Percentiles rank a stretch among this genome's conserved stretches.
These are phyloP conservation scores for Psidium friedrichsthalianum DNA, from an alignment of 345 rosid species.

Conservation along the genomic window DNA sequence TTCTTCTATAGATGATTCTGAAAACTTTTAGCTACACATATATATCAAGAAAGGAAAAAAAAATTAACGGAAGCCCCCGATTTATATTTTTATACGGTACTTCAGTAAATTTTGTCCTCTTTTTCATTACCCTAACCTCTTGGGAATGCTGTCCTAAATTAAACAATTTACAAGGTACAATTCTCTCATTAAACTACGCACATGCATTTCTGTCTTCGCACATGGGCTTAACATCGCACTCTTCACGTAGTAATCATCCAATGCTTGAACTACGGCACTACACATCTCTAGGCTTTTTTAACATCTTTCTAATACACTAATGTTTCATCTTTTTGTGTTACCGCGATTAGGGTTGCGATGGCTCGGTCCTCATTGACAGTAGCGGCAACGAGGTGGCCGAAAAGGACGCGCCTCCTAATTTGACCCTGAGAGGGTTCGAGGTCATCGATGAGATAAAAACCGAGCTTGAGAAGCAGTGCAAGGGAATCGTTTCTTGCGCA, in stretches of 20 bases:
- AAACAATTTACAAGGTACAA: background rate
- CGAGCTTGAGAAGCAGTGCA: slow-evolving; percentile 9
- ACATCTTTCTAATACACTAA: background rate
- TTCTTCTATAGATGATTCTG: background rate
- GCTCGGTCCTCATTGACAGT: slow-evolving; percentile 6
- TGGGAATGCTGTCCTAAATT: background rate
- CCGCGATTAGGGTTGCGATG: slow-evolving; percentile 4
- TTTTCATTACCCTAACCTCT: background rate
- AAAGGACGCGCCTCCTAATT: slow-evolving; percentile 8
- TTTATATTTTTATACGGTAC: background rate
- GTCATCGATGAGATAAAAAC: slow-evolving; percentile 5
- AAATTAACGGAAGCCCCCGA: background rate
- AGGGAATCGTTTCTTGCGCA: slow-evolving; percentile 11
- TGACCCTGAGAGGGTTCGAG: slow-evolving; percentile 9
- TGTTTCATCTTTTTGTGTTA: background rate
- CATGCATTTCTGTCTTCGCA: background rate
- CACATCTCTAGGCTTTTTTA: background rate
- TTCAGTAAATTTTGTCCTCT: background rate
- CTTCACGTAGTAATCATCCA: background rate
- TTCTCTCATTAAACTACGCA: background rate
- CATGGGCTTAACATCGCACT: background rate
- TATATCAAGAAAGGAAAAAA: background rate
- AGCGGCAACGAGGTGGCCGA: background rate
- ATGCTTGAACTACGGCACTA: background rate
- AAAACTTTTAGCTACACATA: background rate